phyloP scores from a whole-genome alignment of 75 land plant species.

The Isoetes taiwanensis region DNA sequence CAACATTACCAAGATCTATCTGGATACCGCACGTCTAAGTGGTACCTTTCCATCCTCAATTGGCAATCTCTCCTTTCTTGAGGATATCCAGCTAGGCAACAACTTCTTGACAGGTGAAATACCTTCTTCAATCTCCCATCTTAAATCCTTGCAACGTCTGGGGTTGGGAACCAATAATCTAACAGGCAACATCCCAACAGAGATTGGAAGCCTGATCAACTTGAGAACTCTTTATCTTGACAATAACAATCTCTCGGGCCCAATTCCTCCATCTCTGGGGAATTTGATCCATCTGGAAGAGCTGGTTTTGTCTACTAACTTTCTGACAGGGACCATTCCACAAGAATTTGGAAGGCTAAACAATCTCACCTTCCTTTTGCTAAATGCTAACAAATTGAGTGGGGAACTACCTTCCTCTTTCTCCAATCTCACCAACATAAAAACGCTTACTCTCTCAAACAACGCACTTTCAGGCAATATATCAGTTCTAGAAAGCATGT shows the following conservation, averaged over 20 bases:
- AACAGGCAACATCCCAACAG: neutral
- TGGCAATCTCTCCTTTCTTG: neutral
- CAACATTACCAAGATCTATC: too few relatives aligned
- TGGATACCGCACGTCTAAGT: neutral
- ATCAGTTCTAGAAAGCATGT: too few relatives aligned
- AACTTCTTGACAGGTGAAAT: neutral
- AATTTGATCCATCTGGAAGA: neutral
- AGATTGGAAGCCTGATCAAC: neutral
- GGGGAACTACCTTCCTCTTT: too few relatives aligned
- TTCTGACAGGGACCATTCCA: neutral
- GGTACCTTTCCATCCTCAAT: neutral
- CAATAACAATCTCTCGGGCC: neutral
- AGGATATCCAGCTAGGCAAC: neutral
- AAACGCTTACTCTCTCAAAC: too few relatives aligned
- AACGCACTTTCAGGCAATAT: too few relatives aligned
- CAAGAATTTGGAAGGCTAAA: too few relatives aligned
- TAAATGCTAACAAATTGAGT: too few relatives aligned
- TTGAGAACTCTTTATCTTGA: neutral
- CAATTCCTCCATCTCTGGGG: neutral
- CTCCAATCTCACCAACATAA: too few relatives aligned
- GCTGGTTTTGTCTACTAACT: neutral
- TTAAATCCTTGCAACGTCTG: neutral
- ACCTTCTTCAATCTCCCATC: neutral
- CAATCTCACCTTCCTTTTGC: too few relatives aligned
- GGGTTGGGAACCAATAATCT: neutral